These are phyloP conservation scores for Zymoseptoria tritici DNA, from an alignment of 2,329 filamentous ascomycete genomes.

Conservation along the genomic window DNA sequence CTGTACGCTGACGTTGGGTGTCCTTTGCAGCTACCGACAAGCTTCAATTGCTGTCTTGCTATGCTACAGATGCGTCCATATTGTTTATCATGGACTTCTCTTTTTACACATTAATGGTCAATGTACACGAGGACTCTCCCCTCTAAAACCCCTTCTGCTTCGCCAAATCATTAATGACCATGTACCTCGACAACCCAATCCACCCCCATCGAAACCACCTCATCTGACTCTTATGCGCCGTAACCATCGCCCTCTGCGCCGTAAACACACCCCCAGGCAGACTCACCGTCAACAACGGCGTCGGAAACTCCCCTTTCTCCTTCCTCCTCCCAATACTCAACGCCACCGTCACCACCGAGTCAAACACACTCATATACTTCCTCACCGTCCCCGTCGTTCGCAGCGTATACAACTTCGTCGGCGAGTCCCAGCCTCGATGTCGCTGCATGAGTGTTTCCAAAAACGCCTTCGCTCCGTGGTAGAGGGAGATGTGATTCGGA, in stretches of 20 bases:
- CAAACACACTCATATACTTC: constrained; percentile 75
- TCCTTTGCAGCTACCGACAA: no score
- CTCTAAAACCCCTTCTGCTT: constrained; percentile 40
- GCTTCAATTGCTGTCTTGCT: no score
- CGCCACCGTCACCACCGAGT: constrained; percentile 64
- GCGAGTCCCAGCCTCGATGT: constrained; percentile 58
- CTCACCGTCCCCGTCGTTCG: constrained; percentile 62
- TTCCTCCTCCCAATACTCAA: constrained; percentile 43
- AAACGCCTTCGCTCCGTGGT: constrained; percentile 72
- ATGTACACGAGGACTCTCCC: constrained; percentile 2
- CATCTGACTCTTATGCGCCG: constrained; percentile 92
- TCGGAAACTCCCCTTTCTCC: constrained; percentile 48
- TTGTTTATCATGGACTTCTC: no score
- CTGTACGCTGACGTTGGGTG: no score
- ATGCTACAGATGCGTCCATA: no score
- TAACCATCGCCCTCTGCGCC: constrained; percentile 80
- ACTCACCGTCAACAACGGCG: constrained; percentile 63
- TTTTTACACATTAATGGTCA: background rate
- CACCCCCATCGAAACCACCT: constrained; percentile 96
- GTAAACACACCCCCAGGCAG: constrained; percentile 55
- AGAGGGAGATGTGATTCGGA: constrained; percentile 87
- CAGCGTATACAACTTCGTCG: constrained; percentile 80
- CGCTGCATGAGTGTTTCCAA: constrained; percentile 57
- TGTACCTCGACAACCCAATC: constrained; percentile 86
- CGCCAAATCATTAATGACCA: constrained; percentile 85